Evolutionary conservation across 108 stramenopile species (phyloP).

Genomic region (Conticribra guillardii): DNA sequence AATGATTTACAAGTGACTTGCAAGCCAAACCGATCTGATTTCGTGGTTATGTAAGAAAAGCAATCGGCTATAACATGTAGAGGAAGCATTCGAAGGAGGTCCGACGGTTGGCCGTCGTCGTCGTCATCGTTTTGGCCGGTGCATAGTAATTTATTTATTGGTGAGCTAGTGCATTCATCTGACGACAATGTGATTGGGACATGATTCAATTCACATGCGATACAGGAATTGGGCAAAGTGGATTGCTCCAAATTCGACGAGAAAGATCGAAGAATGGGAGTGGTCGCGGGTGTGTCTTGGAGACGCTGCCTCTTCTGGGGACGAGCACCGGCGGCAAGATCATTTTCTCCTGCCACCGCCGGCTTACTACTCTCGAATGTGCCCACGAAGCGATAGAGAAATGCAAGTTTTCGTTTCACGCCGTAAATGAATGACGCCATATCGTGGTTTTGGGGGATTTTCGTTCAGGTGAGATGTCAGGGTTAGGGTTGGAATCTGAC

Average conservation of each 20-base stretch:
- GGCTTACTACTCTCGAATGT: background rate
- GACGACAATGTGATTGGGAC: constrained; percentile 9
- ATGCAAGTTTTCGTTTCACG: constrained; percentile 39
- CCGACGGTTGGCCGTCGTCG: constrained; percentile 4
- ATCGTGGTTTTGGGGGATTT: too few relatives aligned
- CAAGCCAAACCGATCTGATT: constrained; percentile 63
- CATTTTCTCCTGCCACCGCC: background rate
- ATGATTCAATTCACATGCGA: constrained; percentile 13
- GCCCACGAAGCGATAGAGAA: constrained; percentile 6
- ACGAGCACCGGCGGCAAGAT: background rate
- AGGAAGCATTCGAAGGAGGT: constrained; percentile 25
- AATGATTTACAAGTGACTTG: constrained; percentile 72
- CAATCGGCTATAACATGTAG: constrained; percentile 33
- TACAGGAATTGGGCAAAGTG: too few relatives aligned
- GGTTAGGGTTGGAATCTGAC: too few relatives aligned
- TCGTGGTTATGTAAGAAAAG: constrained; percentile 61
- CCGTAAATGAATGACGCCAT: constrained; percentile 27
- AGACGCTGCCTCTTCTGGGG: constrained; percentile 16
- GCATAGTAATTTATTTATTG: background rate
- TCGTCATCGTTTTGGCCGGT: background rate
- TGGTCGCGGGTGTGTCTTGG: constrained; percentile 2
- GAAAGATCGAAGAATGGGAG: constrained; percentile 13
- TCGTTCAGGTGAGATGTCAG: too few relatives aligned
- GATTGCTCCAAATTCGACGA: too few relatives aligned
- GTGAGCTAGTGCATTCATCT: background rate